Base-by-base conservation (phyloP, 1,284 basidiomycete species). In the Phlebopus sp. region DNA sequence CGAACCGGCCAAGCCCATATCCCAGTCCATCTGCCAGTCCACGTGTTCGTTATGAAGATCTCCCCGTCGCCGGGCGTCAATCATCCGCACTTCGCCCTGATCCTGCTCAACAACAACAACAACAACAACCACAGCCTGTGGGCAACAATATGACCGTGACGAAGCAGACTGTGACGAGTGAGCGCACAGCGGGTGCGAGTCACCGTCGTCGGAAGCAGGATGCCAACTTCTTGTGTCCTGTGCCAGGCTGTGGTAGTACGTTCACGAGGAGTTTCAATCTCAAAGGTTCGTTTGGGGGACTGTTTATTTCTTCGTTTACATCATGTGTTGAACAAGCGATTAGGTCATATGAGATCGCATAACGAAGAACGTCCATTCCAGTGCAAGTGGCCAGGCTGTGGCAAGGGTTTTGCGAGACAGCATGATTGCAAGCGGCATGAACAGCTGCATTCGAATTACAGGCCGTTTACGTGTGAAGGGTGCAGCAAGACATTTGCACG, bases 391-490 rank as follows among this genome's bases (percentile, higher is more conserved):
- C 87, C 89, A 0, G 88, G 86, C 15, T 92, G 89, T 59, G 83
- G 80, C 42, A 90, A 90, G 69, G 84, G 86, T 31, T 92, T 92
- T 53, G 86, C 88, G n/a, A 67, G 87, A 48, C 86, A 90, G 64
- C 87, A 91, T 57, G 89, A 91, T 61, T 90, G 86, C 68, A 91
- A 89, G 62, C 76, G 88, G 3, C 89, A 92, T 56, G 86, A 91
- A 61, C 82, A 87, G 54, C 71, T 90, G 37, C 89, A 91, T 60
- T 79, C 84, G 42, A 88, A 87, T 56, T 83, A 84, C 57, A 72
- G 85, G 25, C 86, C 85, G 44, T 88, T 86, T 62, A 82, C 77
- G 10, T 90, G 87, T 57, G 83, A 87, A 5, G 87, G 86, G 36
- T 90, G 88, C 62, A 74, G 76, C 57, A 87, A 87, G 71, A 84